Evolutionary conservation across 2,329 filamentous ascomycete species (phyloP), one percentile per base, ranked within the genome.

Genomic region (Berkeleyomyces rouxiae): DNA sequence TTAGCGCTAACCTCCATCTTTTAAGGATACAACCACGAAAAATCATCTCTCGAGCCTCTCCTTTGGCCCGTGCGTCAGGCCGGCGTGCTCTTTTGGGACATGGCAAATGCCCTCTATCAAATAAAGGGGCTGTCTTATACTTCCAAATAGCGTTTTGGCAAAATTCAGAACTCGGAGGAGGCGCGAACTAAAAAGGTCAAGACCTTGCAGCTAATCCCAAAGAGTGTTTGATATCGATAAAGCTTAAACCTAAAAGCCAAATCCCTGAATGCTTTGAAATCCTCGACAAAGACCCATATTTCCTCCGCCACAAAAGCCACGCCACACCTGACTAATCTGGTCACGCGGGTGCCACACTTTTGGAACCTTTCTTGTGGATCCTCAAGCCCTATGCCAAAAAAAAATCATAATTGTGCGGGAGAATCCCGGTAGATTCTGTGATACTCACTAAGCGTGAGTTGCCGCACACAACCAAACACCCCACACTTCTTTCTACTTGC

Each of bases 401-500:
- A 62, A 64, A 59, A 40, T 44, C 31, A 44, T 47, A 64, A 59
- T 64, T 64, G 63, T 62, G 63, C 63, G 63, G 63, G 43, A 46
- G 58, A 64, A 60, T 59, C 31, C 47, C 63, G 63, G 63, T 47
- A 64, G 53, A 64, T 62, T 42, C 46, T 62, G 39, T 33, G 40
- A 16, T 46, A 46, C 46, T 64, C 16, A 33, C 57, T 61, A 61
- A 40, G 59, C 55, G 39, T 58, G 63, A 62, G 49, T 59, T 47
- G 60, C 60, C 63, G 60, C 63, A 64, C 63, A 64, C 63, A 64
- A 64, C 60, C 63, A 64, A 59, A 47, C 47, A 64, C 61, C 63
- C 61, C 57, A 65, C 60, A 63, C 42, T 63, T 51, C 58, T 65
- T 65, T 63, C 57, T 46, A 55, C 58, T 64, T 65, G 74, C 74